Conservation (phyloP, 345 rosid genomes). For the Eutrema heterophyllum region DNA sequence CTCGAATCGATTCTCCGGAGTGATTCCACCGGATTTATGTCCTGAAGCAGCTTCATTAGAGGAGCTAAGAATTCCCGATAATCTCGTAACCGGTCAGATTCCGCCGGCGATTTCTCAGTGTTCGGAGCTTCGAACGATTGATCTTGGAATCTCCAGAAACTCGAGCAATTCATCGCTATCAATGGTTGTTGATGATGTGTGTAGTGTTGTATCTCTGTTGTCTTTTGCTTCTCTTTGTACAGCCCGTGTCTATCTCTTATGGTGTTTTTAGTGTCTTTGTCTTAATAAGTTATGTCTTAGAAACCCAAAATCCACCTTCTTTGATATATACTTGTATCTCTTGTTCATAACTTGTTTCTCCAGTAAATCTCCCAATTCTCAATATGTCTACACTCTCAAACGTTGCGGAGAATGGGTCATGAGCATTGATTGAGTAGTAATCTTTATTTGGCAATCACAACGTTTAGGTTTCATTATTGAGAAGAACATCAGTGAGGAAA, state of each 20-base stretch:
- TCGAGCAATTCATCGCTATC: background rate
- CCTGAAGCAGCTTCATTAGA: slow-evolving; percentile 75
- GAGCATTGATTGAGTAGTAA: background rate
- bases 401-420: background rate
- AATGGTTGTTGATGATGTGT: slow-evolving; percentile 5
- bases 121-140: slow-evolving; percentile 61
- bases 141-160: slow-evolving; percentile 24
- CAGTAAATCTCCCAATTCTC: background rate
- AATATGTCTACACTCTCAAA: background rate
- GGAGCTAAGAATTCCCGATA: slow-evolving; percentile 79
- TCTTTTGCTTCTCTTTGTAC: slow-evolving; percentile 17
- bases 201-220: background rate
- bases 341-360: background rate
- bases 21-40: slow-evolving; percentile 72
- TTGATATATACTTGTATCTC: background rate
- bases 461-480: background rate
- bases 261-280: background rate
- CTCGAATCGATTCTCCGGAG: slow-evolving; percentile 68
- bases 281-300: slow-evolving; percentile 12
- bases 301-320: slow-evolving; percentile 1
- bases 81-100: slow-evolving; percentile 64
- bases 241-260: slow-evolving; percentile 9
- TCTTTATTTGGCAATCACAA: slow-evolving; percentile 2
- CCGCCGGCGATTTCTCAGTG: slow-evolving; percentile 77
- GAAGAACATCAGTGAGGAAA: background rate